Base-by-base conservation (phyloP, 768 basidiomycete genomes). In the Lactarius deliciosus region DNA sequence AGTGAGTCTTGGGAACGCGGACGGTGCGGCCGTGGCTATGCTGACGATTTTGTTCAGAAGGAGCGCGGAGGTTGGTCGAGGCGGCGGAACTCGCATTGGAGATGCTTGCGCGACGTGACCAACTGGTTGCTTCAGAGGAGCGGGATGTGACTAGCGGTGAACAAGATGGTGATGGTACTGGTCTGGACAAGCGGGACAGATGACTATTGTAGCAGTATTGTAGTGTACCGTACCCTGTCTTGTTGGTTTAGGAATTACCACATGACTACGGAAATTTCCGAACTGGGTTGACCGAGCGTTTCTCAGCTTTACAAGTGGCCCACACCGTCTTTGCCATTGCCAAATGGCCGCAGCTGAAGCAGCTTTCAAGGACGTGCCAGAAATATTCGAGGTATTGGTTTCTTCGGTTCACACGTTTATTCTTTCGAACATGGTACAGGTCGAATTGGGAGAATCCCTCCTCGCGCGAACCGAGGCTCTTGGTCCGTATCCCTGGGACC, bases 331-430 rank as follows among this genome's bases (percentile, higher is more conserved):
- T 22, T 20, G 57, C 36, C 32, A 34, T 36, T 34, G 18, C 38
- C 53, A 65, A 64, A 67, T 67, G 66, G 66, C 66, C 61, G 77
- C 87, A 60, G 75, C 87, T 60, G 90, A 91, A 74, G 86, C 89
- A 73, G 81, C 87, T 63, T 92, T 92, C 82, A 92, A 91, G 77
- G 96, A 99, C 78, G 85, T 98, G 61, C 96, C 96, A 53, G 97
- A 99, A 78, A 85, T 98, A 74, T 96, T 96, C 72, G 97, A 98
- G 85, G 96, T 94, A 60, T 60, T 84, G 61, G 1, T 28, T 1
- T 15, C 32, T 22, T 57, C n/a, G 9, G 10, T 0, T 38, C 0
- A 18, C 10, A 9, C 50, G 38, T 13, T 7, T 13, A 53, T 13
- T 59, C 15, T 20, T 13, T 45, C 8, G 66, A 50, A n/a, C 10